Base-by-base conservation (phyloP, 2,329 filamentous ascomycete species). In the Hymenoscyphus repandus region DNA sequence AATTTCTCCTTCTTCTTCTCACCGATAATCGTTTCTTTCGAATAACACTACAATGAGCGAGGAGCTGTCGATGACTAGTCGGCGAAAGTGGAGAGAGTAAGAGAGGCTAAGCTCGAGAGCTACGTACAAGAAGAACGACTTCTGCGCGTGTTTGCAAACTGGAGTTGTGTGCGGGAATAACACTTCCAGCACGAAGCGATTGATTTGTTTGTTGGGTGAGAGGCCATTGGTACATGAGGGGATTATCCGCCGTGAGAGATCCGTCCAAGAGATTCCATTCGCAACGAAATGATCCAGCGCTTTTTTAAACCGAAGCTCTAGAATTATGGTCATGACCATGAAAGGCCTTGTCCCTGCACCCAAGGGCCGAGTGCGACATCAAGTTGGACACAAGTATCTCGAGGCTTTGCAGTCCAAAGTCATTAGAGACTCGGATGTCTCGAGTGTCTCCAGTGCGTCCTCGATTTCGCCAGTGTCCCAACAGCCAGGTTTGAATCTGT, bases 371-470 rank as follows among this genome's bases (percentile, higher is more conserved):
- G 17, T 30, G 11, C 18, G 27, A 31, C 41, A 43, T n/a, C 41
- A 43, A 22, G 63, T 66, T 9, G 64, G 64, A 30, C 62, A 62
- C 51, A 64, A 59, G 49, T 66, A 66, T 22, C 58, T 66, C 13
- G 62, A 65, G 31, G 63, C 62, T 30, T 44, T 66, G 32, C 64
- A 65, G 45, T 57, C 57, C 3, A 63, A 58, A 33, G 57, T 54
- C 45, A 56, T 62, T 58, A 58, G 56, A 22, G 55, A 52, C 20
- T 60, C 58, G 5, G 52, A 55, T 43, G 27, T 43, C 6, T 27
- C 40, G 12, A 31, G 40, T 33, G 52, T 45, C 20, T 60, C 62
- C 10, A 58, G 49, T 12, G 59, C 60, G 5, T 44, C 53, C n/a
- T 57, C 58, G 10, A 52, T 60, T n/a, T 51, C 58, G 6, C 47